A percentile compares a stretch with the other conserved stretches of the same genome.
Evolutionary conservation across 1,284 basidiomycete species (phyloP).

Genomic region (Boletus smithii): DNA sequence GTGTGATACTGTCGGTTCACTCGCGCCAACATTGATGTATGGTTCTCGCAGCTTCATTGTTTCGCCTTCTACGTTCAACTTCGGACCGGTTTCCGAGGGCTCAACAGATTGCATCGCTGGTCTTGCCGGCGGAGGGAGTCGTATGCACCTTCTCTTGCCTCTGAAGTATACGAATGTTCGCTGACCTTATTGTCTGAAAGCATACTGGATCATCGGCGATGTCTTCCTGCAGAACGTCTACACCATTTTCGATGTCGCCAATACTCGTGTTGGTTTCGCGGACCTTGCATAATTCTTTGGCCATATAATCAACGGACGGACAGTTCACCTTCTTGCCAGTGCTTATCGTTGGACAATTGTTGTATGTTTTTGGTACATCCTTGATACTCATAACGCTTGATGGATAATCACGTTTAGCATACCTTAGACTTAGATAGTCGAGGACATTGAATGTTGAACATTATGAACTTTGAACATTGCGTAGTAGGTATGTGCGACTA

Average conservation of each 20-base stretch:
- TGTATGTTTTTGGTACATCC: neutral
- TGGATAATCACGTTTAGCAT: neutral
- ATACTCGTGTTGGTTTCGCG: conserved; percentile 30
- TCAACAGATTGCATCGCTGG: conserved; percentile 30
- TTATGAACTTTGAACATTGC: neutral
- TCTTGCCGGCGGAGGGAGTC: conserved; percentile 24
- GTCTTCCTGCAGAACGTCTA: conserved; percentile 33
- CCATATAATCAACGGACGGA: neutral
- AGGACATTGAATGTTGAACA: neutral
- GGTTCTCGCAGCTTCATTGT: conserved; percentile 28
- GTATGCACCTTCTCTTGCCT: conserved; percentile 14
- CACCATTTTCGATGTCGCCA: conserved; percentile 27
- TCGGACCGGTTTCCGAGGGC: conserved; percentile 23
- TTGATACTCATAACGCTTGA: conserved; percentile 1
- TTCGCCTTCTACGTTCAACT: conserved; percentile 29
- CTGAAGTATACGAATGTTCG: neutral
- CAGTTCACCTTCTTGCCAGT: no score
- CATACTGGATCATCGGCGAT: conserved; percentile 33
- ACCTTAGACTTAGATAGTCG: neutral
- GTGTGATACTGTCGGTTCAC: conserved; percentile 20
- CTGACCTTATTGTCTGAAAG: conserved; percentile 13
- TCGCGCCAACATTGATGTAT: conserved; percentile 27
- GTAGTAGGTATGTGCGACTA: conserved; percentile 28
- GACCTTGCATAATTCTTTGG: conserved; percentile 20
- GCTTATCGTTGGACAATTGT: conserved; percentile 5